Conservation (phyloP, 768 basidiomycete species). For the Vararia minispora region DNA sequence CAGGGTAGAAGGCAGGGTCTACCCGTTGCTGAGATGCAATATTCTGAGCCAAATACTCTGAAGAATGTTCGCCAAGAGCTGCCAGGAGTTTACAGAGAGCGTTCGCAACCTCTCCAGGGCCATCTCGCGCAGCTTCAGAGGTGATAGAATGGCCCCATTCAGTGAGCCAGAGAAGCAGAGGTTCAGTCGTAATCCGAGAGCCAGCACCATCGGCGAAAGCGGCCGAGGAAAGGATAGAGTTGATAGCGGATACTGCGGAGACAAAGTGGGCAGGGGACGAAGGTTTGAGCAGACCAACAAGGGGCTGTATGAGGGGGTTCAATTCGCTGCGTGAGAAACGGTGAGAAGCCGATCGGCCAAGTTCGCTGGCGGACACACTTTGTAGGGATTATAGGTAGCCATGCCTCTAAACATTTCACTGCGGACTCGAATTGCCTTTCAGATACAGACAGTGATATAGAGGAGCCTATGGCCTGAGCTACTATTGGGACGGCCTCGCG, state of each 20-base stretch:
- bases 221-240: constrained; percentile 61
- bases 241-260: constrained; percentile 42
- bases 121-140: constrained; percentile 12
- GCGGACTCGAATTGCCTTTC: constrained; percentile 52
- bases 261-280: constrained; percentile 16
- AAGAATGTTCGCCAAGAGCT: constrained; percentile 80
- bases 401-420: constrained; percentile 71
- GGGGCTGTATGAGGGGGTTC: constrained; percentile 52
- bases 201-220: constrained; percentile 62
- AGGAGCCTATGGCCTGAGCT: constrained; percentile 49
- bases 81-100: constrained; percentile 74
- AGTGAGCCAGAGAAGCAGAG: constrained; percentile 72
- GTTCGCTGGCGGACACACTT: constrained; percentile 44
- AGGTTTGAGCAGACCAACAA: constrained; percentile 37
- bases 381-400: constrained; percentile 61
- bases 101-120: constrained; percentile 47
- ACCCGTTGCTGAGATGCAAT: constrained; percentile 37
- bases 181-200: constrained; percentile 66
- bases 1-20: constrained; percentile 16
- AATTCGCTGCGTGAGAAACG: constrained; percentile 39
- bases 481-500: constrained; percentile 62
- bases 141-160: constrained; percentile 40
- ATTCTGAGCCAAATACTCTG: constrained; percentile 60
- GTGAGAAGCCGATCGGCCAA: background rate
- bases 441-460: constrained; percentile 33